Evolutionary conservation across 1,284 basidiomycete genomes (phyloP).

Genomic region (Puccinia novopanici): DNA sequence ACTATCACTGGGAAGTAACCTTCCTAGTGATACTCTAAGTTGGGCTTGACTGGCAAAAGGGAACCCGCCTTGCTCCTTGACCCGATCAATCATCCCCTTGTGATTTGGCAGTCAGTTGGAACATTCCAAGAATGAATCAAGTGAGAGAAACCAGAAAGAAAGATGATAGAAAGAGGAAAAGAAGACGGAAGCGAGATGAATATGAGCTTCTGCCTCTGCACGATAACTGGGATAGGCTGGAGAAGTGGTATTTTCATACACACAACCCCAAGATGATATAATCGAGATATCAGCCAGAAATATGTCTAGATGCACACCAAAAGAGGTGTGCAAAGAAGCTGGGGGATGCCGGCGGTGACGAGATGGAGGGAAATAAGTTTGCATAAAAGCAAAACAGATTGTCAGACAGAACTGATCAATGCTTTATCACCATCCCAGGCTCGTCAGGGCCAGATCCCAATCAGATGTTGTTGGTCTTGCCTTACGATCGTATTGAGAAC

Average conservation of each 20-base stretch:
- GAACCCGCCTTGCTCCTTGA: neutral
- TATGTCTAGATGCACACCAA: conserved; percentile 13
- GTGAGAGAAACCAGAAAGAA: conserved; percentile 14
- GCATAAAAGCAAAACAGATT: too few relatives aligned
- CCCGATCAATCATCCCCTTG: neutral
- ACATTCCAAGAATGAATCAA: conserved; percentile 12
- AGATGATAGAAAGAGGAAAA: too few relatives aligned
- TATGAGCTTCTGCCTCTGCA: conserved; percentile 23
- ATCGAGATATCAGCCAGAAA: conserved; percentile 3
- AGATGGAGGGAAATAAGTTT: neutral
- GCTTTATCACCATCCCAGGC: too few relatives aligned
- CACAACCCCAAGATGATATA: neutral
- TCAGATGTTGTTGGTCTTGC: conserved; percentile 27
- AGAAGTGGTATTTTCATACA: neutral
- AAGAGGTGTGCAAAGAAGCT: conserved; percentile 20
- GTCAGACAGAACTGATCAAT: too few relatives aligned
- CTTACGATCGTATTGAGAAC: conserved; percentile 6
- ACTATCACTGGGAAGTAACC: neutral
- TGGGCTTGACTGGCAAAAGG: conserved; percentile 14
- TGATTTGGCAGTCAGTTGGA: conserved; percentile 1
- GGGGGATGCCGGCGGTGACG: neutral
- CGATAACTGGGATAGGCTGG: neutral
- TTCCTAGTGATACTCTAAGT: neutral
- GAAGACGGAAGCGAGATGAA: neutral
- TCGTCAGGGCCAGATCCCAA: too few relatives aligned